Conservation (phyloP, 352 stramenopile genomes). For the Phytophthora boehmeriae region DNA sequence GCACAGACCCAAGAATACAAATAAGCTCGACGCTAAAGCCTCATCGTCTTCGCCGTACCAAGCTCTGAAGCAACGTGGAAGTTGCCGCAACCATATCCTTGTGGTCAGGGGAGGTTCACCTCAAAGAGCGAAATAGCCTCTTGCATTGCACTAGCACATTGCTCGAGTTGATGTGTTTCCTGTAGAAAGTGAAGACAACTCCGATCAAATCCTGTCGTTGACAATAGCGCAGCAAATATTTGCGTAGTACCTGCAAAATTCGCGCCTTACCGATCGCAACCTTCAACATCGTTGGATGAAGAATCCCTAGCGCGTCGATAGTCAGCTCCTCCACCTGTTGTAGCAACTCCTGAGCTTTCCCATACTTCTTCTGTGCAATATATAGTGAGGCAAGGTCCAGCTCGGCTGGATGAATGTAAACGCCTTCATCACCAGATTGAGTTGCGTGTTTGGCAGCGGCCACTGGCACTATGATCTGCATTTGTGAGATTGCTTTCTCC, state of each 20-base stretch:
- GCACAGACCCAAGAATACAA: neutral
- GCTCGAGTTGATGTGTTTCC: conserved; percentile 33
- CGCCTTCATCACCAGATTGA: conserved; percentile 35
- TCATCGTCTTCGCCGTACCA: conserved; percentile 37
- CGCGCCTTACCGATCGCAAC: conserved; percentile 48
- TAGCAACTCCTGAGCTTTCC: conserved; percentile 50
- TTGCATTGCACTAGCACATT: conserved; percentile 30
- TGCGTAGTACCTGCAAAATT: conserved; percentile 30
- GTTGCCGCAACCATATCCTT: conserved; percentile 49
- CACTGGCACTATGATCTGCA: conserved; percentile 59
- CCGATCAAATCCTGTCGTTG: neutral
- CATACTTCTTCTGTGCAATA: conserved; percentile 60
- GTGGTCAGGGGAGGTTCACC: conserved; percentile 40
- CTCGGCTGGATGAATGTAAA: conserved; percentile 56
- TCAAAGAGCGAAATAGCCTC: conserved; percentile 43
- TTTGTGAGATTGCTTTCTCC: conserved; percentile 62
- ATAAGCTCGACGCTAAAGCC: neutral
- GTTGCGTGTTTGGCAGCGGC: conserved; percentile 51
- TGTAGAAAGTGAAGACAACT: conserved; percentile 7
- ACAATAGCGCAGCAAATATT: neutral
- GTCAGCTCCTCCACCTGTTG: conserved; percentile 31
- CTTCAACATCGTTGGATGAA: conserved; percentile 67
- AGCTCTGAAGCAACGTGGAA: conserved; percentile 42
- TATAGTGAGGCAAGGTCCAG: conserved; percentile 64
- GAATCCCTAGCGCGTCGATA: conserved; percentile 41